Percentiles rank a stretch among this genome's conserved stretches.
Evolutionary conservation across 2,329 filamentous ascomycete genomes (phyloP).

Genomic region (Fusarium sp.): DNA sequence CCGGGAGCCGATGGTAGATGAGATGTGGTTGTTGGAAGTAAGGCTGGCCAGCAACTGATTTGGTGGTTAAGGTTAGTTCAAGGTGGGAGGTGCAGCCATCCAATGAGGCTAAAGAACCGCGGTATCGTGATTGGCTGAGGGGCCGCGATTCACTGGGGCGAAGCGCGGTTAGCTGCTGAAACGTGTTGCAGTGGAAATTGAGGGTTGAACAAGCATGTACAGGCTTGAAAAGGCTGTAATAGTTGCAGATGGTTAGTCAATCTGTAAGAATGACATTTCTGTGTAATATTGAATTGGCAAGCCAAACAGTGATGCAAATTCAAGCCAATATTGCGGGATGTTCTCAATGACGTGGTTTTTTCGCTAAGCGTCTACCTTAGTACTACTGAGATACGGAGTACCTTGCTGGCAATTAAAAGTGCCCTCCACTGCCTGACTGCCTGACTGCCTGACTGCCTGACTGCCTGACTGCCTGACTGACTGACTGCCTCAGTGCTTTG

Average conservation of each 20-base stretch:
- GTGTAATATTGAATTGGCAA: background rate
- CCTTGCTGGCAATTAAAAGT: conserved; percentile 15
- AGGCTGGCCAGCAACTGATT: conserved; percentile 25
- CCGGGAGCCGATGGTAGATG: conserved; percentile 28
- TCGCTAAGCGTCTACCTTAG: conserved; percentile 22
- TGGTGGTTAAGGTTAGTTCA: conserved; percentile 29
- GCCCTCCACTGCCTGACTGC: background rate
- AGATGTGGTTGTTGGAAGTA: conserved; percentile 31
- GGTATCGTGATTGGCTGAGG: conserved; percentile 36
- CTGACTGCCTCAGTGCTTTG: background rate
- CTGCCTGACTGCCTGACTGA: too few relatives aligned
- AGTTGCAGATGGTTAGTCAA: background rate
- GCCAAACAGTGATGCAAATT: background rate
- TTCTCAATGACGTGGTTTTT: conserved; percentile 16
- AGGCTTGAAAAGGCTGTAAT: background rate
- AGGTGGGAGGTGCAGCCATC: conserved; percentile 37
- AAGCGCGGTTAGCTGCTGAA: conserved; percentile 36
- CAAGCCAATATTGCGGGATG: conserved; percentile 8
- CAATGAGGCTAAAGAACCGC: conserved; percentile 35
- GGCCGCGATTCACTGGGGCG: conserved; percentile 26
- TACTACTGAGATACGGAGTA: background rate
- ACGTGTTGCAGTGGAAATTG: conserved; percentile 6
- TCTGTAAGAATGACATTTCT: background rate
- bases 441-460: too few relatives aligned
- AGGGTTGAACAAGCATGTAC: background rate